A percentile compares a stretch with the other conserved stretches of the same genome.
Evolutionary conservation across 441 rosid species (phyloP).

Genomic region (Bruguiera hainesii): DNA sequence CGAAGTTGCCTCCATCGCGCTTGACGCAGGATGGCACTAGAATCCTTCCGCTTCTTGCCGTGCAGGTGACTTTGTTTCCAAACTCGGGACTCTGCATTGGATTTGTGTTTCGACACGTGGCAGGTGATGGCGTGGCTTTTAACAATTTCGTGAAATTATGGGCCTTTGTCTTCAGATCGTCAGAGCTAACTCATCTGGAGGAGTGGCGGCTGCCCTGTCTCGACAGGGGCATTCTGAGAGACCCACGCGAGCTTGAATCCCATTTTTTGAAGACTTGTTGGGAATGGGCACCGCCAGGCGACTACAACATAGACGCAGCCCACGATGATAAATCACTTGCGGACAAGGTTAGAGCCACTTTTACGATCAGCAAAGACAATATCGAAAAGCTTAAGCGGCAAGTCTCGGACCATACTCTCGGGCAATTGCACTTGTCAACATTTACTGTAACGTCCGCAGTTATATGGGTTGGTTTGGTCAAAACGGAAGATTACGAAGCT

Average conservation of each 20-base stretch:
- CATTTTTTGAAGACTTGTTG: slow-evolving; percentile 27
- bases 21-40: neutral
- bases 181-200: neutral
- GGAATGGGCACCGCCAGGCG: slow-evolving; percentile 9
- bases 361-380: slow-evolving; percentile 19
- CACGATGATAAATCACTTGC: neutral
- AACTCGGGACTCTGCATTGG: slow-evolving; percentile 34
- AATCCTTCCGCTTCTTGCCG: slow-evolving; percentile 11
- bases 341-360: slow-evolving; percentile 31
- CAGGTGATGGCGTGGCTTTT: slow-evolving; percentile 31
- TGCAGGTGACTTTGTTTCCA: slow-evolving; percentile 25
- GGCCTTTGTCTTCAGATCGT: slow-evolving; percentile 22
- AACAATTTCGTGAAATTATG: slow-evolving; percentile 31
- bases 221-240: slow-evolving; percentile 28
- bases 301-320: neutral
- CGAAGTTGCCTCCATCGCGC: slow-evolving; percentile 12
- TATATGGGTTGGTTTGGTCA: slow-evolving; percentile 32
- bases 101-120: slow-evolving; percentile 24
- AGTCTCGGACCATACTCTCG: slow-evolving; percentile 13
- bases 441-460: slow-evolving; percentile 30
- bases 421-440: slow-evolving; percentile 30
- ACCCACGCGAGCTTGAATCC: slow-evolving; percentile 19
- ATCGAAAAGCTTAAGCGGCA: slow-evolving; percentile 23
- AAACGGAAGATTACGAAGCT: slow-evolving; percentile 17
- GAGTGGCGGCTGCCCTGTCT: neutral